Percentiles rank a stretch among this genome's conserved stretches.
Conservation (phyloP, 129 eudicot species). For the Ambrosia artemisiifolia region DNA sequence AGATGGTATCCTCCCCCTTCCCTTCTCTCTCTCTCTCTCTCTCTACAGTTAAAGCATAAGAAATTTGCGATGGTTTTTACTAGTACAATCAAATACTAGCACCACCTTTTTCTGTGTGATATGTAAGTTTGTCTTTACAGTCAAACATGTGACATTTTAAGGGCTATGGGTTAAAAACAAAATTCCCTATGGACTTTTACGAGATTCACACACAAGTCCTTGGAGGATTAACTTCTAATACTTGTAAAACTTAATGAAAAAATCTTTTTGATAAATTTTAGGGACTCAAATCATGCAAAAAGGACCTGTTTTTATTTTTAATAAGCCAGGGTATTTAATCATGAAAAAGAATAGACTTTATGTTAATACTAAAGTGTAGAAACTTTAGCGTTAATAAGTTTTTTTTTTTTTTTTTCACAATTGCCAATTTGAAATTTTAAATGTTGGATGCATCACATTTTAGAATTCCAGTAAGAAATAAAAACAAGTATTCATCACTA, state of each 20-base stretch:
- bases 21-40: neutral
- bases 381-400: neutral
- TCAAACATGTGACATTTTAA: neutral
- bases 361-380: neutral
- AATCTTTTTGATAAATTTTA: neutral
- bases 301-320: neutral
- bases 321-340: neutral
- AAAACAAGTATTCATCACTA: neutral
- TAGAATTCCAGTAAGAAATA: neutral
- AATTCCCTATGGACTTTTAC: neutral
- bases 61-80: too few relatives aligned
- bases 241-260: neutral
- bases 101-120: too few relatives aligned
- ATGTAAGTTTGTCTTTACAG: neutral
- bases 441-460: neutral
- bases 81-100: too few relatives aligned
- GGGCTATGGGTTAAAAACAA: neutral
- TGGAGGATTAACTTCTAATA: neutral
- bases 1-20: constrained; percentile 25
- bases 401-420: neutral
- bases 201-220: neutral
- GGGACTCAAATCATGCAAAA: neutral
- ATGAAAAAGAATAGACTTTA: neutral
- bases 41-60: neutral
- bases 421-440: neutral